Base-by-base conservation (phyloP, 1,284 basidiomycete species). In the Cystobasidium pallidum region DNA sequence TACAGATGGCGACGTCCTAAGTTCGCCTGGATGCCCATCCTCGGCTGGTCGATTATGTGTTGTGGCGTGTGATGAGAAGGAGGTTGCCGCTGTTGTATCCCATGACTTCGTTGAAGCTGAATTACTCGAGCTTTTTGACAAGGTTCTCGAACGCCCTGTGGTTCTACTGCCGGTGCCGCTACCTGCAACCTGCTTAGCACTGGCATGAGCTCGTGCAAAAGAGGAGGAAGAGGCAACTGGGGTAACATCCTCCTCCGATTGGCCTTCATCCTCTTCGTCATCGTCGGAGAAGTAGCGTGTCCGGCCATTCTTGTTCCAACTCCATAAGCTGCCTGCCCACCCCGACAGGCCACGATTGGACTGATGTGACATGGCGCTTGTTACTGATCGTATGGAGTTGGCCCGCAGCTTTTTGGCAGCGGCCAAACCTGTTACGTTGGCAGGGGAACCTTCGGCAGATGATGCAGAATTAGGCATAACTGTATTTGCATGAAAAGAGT, bases 281-380 rank as follows among this genome's bases (percentile, higher is more conserved):
- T 57, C 66, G 24, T 67, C 66, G 19, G 52, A 57, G 11, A 47
- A 45, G 24, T 55, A 55, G n/a, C 21, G 66, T 17, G 36, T 59
- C 26, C 30, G 28, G 3, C 26, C 41, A n/a, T 41, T 30, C 43
- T 55, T 61, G 13, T 52, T 45, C 68, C 68, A 71, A 26, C 51
- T 49, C 49, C 59, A 71, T n/a, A 71, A 49, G 19, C 49, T 64
- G 21, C 59, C 68, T 39, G 68, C 51, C 68, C 68, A 71, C 34
- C 68, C 30, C 7, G 68, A 36, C n/a, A 51, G n/a, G 2, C 61
- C 68, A n/a, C 57, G 55, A n/a, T 36, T 47, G 8, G 61, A 52
- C 17, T 65, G 62, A 13, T 71, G 67, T 24, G 68, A 71, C 30
- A 61, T 39, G 26, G 30, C 36, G 39, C 68, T 71, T 19, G 47